phyloP scores from a whole-genome alignment of 257 asterid species.

The Primulina huaijiensis region DNA sequence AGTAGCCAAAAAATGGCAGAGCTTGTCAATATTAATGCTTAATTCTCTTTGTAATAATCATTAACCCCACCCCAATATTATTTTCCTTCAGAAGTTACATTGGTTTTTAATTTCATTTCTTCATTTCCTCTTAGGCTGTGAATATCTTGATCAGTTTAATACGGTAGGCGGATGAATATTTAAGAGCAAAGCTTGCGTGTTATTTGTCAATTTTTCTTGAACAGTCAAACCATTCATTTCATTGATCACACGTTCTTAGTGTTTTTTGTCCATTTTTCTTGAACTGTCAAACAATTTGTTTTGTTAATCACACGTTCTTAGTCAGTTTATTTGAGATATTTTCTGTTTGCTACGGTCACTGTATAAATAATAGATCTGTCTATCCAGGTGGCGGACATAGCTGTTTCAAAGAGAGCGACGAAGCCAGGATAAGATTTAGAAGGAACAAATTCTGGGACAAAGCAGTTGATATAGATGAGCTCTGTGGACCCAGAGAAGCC shows the following conservation, averaged over 20 bases:
- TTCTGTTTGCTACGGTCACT: background rate
- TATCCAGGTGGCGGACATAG: slow-evolving; percentile 93
- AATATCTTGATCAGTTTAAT: slow-evolving; percentile 5
- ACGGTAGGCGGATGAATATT: background rate
- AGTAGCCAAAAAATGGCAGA: background rate
- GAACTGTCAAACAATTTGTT: slow-evolving; percentile 11
- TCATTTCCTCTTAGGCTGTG: background rate
- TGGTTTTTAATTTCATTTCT: too few species aligned
- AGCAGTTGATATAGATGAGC: slow-evolving; percentile 76
- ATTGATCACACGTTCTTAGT: background rate
- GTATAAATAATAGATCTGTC: slow-evolving; percentile 2
- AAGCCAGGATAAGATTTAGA: slow-evolving; percentile 73
- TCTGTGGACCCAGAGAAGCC: slow-evolving; percentile 89
- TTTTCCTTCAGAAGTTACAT: too few species aligned
- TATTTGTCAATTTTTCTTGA: too few species aligned
- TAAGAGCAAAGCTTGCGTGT: background rate
- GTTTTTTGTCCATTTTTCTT: background rate
- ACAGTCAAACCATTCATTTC: too few species aligned
- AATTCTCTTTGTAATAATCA: background rate
- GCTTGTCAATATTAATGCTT: background rate
- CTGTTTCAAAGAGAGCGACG: slow-evolving; percentile 89
- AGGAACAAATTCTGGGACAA: slow-evolving; percentile 90
- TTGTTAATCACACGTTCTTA: background rate
- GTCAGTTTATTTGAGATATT: slow-evolving; percentile 5
- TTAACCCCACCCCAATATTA: background rate